Evolutionary conservation across 805 yeast species (phyloP).

Genomic region (Lipomyces yamadae): DNA sequence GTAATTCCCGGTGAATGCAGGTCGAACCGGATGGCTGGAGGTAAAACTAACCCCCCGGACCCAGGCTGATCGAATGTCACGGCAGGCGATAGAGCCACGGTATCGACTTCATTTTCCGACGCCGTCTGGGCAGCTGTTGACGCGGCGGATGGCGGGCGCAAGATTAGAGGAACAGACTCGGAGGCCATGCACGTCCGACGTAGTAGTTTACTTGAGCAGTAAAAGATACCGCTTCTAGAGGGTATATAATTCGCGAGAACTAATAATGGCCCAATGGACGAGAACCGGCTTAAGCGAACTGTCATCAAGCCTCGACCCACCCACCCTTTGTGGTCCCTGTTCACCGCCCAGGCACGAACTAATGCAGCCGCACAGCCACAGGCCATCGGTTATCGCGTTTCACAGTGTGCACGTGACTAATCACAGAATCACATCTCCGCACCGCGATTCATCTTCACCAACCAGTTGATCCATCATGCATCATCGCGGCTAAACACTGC

Average conservation of each 20-base stretch:
- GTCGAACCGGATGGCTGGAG: conserved; percentile 33
- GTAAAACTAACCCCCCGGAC: conserved; percentile 3
- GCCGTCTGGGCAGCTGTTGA: not conserved
- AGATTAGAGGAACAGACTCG: not conserved
- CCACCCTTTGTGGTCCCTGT: no score
- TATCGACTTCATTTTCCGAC: not conserved
- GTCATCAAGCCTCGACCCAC: no score
- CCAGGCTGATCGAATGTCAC: not conserved
- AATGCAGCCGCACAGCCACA: no score
- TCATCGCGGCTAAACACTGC: not conserved
- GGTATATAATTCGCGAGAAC: no score
- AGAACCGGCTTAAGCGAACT: not conserved
- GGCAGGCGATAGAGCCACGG: not conserved
- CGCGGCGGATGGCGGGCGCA: conserved; percentile 5
- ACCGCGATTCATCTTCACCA: no score
- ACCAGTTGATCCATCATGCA: no score
- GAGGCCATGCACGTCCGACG: not conserved
- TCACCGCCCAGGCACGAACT: no score
- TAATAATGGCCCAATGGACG: not conserved
- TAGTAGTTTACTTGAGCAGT: not conserved
- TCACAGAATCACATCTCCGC: no score
- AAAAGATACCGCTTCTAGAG: no score
- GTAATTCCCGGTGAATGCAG: conserved; percentile 37
- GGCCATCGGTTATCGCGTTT: no score
- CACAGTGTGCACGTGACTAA: no score